Conservation (phyloP, 2,329 filamentous ascomycete genomes). For the Aureobasidium melanogenum region DNA sequence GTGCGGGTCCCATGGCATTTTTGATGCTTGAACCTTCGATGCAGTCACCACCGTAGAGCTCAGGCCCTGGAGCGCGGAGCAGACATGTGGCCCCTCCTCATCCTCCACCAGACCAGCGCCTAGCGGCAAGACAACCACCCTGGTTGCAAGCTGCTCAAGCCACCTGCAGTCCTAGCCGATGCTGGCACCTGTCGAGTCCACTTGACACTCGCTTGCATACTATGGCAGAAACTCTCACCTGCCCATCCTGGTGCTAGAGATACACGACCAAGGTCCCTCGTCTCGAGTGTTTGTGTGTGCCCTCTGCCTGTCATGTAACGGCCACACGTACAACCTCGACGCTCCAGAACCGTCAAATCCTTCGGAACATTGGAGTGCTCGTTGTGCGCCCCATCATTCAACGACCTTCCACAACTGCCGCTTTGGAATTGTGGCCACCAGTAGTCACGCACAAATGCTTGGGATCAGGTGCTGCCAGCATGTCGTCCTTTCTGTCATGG, state of each 20-base stretch:
- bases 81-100: slow-evolving; percentile 10
- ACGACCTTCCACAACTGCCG: slow-evolving; percentile 11
- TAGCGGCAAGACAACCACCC: slow-evolving; percentile 5
- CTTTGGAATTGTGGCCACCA: slow-evolving; percentile 6
- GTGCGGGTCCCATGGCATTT: slow-evolving; percentile 12
- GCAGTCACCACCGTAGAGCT: slow-evolving; percentile 3
- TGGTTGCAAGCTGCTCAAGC: not conserved
- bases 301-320: slow-evolving; percentile 3
- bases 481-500: not conserved
- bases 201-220: slow-evolving; percentile 6
- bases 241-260: not conserved
- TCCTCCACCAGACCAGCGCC: slow-evolving; percentile 1
- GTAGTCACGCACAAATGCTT: not conserved
- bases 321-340: not conserved
- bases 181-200: slow-evolving; percentile 1
- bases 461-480: not conserved
- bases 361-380: not conserved
- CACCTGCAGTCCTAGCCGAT: slow-evolving; percentile 6
- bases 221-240: not conserved
- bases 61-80: slow-evolving; percentile 2
- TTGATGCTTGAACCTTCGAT: slow-evolving; percentile 10
- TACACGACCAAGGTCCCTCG: slow-evolving; percentile 1
- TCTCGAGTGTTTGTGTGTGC: not conserved
- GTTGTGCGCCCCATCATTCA: slow-evolving; percentile 3
- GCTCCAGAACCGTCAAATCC: slow-evolving; percentile 7